Evolutionary conservation across 1,284 basidiomycete species (phyloP).

Genomic region (Naganishia albida): DNA sequence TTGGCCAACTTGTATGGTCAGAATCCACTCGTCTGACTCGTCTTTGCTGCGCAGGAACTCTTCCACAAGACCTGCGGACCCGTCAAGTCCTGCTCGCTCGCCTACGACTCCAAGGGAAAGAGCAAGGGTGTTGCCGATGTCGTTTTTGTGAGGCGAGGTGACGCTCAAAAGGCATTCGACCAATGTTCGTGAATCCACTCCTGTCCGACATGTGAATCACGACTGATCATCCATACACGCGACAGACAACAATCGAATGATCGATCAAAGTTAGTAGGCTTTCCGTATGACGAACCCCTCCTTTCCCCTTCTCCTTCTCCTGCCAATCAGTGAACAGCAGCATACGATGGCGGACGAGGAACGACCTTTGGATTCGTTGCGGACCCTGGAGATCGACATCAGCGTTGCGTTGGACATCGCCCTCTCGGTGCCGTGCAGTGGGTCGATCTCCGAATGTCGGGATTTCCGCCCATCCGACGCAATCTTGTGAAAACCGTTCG

Average conservation of each 20-base stretch:
- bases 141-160: conserved; percentile 80
- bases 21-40: background rate
- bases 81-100: conserved; percentile 76
- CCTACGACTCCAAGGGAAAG: conserved; percentile 80
- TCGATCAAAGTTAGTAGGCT: conserved; percentile 97
- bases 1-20: too few species aligned
- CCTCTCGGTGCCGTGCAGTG: too few species aligned
- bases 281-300: conserved; percentile 54
- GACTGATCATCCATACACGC: conserved; percentile 16
- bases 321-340: conserved; percentile 15
- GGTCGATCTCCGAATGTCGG: too few species aligned
- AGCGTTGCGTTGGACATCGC: too few species aligned
- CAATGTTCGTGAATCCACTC: conserved; percentile 59
- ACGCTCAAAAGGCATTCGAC: conserved; percentile 86
- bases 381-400: too few species aligned
- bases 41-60: conserved; percentile 67
- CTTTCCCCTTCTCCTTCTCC: conserved; percentile 39
- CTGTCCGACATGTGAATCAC: too few species aligned
- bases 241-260: conserved; percentile 88
- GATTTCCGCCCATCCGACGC: too few species aligned
- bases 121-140: conserved; percentile 89
- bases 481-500: too few species aligned
- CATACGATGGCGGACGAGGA: conserved; percentile 21
- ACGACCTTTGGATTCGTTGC: background rate
- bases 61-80: conserved; percentile 89